phyloP scores from a whole-genome alignment of 768 basidiomycete species.

The Exsudoporus frostii region DNA sequence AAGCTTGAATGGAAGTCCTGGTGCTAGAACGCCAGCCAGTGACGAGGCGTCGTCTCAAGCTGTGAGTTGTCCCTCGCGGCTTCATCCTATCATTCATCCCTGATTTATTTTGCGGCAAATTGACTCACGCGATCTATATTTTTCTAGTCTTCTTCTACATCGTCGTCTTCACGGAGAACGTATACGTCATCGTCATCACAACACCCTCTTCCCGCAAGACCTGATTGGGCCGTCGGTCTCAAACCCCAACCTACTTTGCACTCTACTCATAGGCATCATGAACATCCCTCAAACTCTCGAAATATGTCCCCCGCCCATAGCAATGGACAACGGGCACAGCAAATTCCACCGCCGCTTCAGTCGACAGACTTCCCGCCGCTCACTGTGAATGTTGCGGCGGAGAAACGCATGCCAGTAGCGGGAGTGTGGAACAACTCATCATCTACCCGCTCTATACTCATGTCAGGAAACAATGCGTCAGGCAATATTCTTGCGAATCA shows the following conservation, averaged over 20 bases:
- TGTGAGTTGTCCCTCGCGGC: slow-evolving; percentile 45
- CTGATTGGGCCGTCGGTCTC: slow-evolving; percentile 87
- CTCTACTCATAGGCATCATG: slow-evolving; percentile 51
- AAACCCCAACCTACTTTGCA: slow-evolving; percentile 72
- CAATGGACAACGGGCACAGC: slow-evolving; percentile 36
- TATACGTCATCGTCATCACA: slow-evolving; percentile 73
- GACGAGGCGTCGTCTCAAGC: slow-evolving; percentile 78
- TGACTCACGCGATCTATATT: slow-evolving; percentile 16
- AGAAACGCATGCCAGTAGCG: slow-evolving; percentile 53
- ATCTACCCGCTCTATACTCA: slow-evolving; percentile 49
- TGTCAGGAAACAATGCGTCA: slow-evolving; percentile 34
- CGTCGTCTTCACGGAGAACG: slow-evolving; percentile 76
- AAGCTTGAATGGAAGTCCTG: slow-evolving; percentile 49
- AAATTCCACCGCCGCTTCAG: slow-evolving; percentile 44
- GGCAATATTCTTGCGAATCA: slow-evolving; percentile 40
- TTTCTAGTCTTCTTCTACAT: slow-evolving; percentile 68
- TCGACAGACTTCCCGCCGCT: slow-evolving; percentile 72
- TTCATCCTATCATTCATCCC: background rate
- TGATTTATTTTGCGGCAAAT: background rate
- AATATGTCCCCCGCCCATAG: slow-evolving; percentile 38
- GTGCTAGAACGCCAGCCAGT: slow-evolving; percentile 56
- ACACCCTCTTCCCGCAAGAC: slow-evolving; percentile 76
- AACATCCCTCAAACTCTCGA: slow-evolving; percentile 39
- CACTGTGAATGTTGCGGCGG: slow-evolving; percentile 39
- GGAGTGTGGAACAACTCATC: slow-evolving; percentile 73